Percentiles rank a stretch among this genome's conserved stretches.
phyloP scores from a whole-genome alignment of 2,329 filamentous ascomycete genomes.

The Kalaharituber pfeilii region DNA sequence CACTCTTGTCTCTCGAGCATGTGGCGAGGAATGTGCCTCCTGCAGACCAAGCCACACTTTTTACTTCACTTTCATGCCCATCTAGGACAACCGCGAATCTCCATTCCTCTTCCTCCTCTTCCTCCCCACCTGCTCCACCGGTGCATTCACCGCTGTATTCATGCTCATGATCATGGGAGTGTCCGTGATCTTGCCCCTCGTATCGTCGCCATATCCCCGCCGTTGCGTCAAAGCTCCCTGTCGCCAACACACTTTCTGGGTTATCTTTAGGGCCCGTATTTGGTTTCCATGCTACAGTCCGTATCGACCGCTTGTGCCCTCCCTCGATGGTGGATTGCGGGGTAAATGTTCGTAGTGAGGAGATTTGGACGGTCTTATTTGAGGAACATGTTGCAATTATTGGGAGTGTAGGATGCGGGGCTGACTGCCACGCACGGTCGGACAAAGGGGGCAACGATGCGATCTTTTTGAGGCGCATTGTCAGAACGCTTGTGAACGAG shows the following conservation, averaged over 20 bases:
- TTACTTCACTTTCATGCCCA: conserved; percentile 88
- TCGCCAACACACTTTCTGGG: conserved; percentile 61
- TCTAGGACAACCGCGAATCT: conserved; percentile 82
- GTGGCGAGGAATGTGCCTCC: conserved; percentile 68
- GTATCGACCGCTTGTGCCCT: conserved; percentile 81
- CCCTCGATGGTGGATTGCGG: conserved; percentile 65
- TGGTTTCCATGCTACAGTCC: conserved; percentile 76
- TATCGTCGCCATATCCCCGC: conserved; percentile 67
- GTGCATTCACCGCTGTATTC: conserved; percentile 21
- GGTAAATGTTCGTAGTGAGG: conserved; percentile 65
- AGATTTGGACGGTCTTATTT: conserved; percentile 72
- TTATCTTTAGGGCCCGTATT: conserved; percentile 33
- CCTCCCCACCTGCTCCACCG: conserved; percentile 26
- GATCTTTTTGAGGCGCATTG: conserved; percentile 19
- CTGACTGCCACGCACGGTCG: conserved; percentile 67
- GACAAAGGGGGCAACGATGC: conserved; percentile 34
- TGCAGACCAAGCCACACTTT: conserved; percentile 57
- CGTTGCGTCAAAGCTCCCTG: conserved; percentile 83
- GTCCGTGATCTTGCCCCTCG: conserved; percentile 10
- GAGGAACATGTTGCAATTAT: conserved; percentile 77
- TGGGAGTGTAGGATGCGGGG: conserved; percentile 71
- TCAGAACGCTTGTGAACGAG: no score
- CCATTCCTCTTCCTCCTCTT: conserved; percentile 64
- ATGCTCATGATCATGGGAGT: conserved; percentile 7
- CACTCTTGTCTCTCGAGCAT: conserved; percentile 77